Percentiles rank a stretch among this genome's conserved stretches.
Conservation (phyloP, 352 stramenopile species). For the Globisporangium viniferum region DNA sequence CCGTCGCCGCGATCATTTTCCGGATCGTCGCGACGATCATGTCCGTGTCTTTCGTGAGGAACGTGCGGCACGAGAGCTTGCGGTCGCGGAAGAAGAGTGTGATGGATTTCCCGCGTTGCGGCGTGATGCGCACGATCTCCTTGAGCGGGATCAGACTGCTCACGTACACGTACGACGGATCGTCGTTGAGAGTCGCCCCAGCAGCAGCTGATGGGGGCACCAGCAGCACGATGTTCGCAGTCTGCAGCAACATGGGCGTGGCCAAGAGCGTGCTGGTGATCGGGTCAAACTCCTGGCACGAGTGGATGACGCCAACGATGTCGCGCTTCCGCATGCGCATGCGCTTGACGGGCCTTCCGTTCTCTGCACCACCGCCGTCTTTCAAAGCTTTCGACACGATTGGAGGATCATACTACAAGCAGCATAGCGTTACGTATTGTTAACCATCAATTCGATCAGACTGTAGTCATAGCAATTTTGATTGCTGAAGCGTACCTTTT, state of each 20-base stretch:
- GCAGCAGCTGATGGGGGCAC: slow-evolving; percentile 11
- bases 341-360: not conserved
- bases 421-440: not conserved
- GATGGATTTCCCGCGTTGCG: slow-evolving; percentile 69
- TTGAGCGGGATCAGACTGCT: slow-evolving; percentile 59
- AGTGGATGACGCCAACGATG: slow-evolving; percentile 62
- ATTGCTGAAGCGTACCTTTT: slow-evolving; percentile 27
- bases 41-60: slow-evolving; percentile 69
- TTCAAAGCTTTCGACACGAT: slow-evolving; percentile 14
- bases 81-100: slow-evolving; percentile 80
- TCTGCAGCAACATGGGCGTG: slow-evolving; percentile 69
- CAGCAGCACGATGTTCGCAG: slow-evolving; percentile 60
- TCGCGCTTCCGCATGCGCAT: slow-evolving; percentile 73
- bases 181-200: slow-evolving; percentile 13
- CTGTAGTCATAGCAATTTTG: not conserved
- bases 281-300: slow-evolving; percentile 66
- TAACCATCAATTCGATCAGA: not conserved
- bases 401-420: slow-evolving; percentile 29
- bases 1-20: slow-evolving; percentile 52
- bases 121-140: slow-evolving; percentile 72
- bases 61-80: slow-evolving; percentile 56
- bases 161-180: slow-evolving; percentile 59
- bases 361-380: slow-evolving; percentile 6
- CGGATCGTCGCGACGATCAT: slow-evolving; percentile 63
- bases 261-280: slow-evolving; percentile 49